Base-by-base conservation (phyloP, 768 basidiomycete genomes). In the Cystobasidium onofrii region DNA sequence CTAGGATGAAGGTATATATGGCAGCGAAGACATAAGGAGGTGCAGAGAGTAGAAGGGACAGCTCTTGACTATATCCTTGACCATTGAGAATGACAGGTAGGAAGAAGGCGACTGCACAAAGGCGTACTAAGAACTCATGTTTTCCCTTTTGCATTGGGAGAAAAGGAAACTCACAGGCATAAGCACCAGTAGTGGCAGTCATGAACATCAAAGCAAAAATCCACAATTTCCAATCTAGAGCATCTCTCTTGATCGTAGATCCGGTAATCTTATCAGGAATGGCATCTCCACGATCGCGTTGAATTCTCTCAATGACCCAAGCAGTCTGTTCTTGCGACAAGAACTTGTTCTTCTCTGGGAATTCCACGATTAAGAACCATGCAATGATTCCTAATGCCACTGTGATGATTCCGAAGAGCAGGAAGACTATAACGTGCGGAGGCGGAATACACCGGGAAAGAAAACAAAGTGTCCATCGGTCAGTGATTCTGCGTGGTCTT, bases 281-380 rank as follows among this genome's bases (percentile, higher is more conserved):
- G 31, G 79, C 75, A 70, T 81, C 81, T 15, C 79, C 79, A 52
- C 81, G 76, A 65, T 81, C 81, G 10, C 18, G 44, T 60, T 81
- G 57, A 66, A 81, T 76, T 15, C 80, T 74, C 4, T 76, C 73
- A 34, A 78, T 66, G 44, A 78, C 54, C 52, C 75, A 75, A 15
- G 29, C 52, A 18, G 64, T 77, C 73, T 81, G 76, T 7, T 80
- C 78, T 18, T 64, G 57, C 0, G 74, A 73, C 31, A 81, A 76
- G 79, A 80, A 81, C n/a, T 57, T 79, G 44, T 73, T 76, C 71
- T 78, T 78, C 61, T 80, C 81, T 36, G 81, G 81, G 79, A 81
- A 81, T 70, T 81, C 80, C 54, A 80, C 78, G 50, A 79, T 76
- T 57, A 77, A 29, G 64, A 79, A 57, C 34, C 27, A 64, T n/a